Base-by-base conservation (phyloP, 148 eudicot genomes). In the Camellia sinensis region DNA sequence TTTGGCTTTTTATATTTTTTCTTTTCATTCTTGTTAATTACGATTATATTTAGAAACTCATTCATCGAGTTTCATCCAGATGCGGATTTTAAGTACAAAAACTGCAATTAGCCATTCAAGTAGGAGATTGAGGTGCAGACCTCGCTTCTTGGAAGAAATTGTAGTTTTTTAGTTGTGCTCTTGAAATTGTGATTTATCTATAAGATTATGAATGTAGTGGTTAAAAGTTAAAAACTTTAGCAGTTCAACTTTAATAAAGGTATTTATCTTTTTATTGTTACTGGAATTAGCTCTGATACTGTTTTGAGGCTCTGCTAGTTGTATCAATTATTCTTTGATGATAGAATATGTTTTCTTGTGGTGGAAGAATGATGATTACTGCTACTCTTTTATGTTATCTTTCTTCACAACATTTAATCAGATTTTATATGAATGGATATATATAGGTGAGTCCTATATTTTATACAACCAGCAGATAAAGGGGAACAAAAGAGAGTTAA, bases 401-500 rank as follows among this genome's bases (percentile, higher is more conserved):
- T 48, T 46, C 74, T 71, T 18, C 17, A 56, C 63, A 46, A 44
- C 62, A 64, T 68, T 67, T 61, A 81, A 68, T 12, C 56, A 68
- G 61, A 41, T 29, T 19, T 13, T 9, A 48, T 71, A 37, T 67
- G 70, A 77, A 61, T 81, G 70, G 44, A 17, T 67, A n/a, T 67
- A 8, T 77, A 52, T 87, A 96, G 99, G 99, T 68, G 99, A 93
- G 84, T 92, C 97, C 41, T 96, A 89, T 82, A 84, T 93, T 65
- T 72, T 90, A 83, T 93, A 91, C 84, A 93, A 93, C 89, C 94
- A 93, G 85, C 93, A 89, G 79, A 77, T 84, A 53, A 93, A 92
- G 87, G 90, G 91, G n/a, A 91, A 84, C 83, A 93, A 93, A 82
- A 91, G 97, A 88, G 99, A 96, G 84, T 86, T 93, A 80, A 90